Conservation (phyloP, 345 rosid genomes). For the Linum trigynum region DNA sequence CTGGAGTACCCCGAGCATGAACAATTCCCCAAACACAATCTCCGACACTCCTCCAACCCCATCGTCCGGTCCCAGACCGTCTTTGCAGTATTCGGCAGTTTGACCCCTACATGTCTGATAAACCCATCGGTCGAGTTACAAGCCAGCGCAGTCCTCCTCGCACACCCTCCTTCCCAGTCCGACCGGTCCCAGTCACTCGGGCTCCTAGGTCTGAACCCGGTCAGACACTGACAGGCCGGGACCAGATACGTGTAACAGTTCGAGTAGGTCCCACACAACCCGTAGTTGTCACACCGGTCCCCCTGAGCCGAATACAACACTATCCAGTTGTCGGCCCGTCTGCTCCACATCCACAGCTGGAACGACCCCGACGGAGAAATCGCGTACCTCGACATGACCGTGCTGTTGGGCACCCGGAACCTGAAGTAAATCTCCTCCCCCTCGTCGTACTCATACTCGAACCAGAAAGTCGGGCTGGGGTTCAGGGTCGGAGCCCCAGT, state of each 20-base stretch:
- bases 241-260: constrained; percentile 11
- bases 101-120: neutral
- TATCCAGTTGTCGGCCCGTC: constrained; percentile 1
- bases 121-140: neutral
- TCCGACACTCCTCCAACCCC: neutral
- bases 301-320: neutral
- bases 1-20: neutral
- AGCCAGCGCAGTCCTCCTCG: neutral
- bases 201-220: neutral
- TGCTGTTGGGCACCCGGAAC: constrained; percentile 2
- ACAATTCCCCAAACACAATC: neutral
- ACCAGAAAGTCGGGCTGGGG: constrained; percentile 1
- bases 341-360: constrained; percentile 8
- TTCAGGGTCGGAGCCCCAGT: neutral
- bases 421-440: constrained; percentile 7
- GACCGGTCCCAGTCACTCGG: neutral
- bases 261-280: constrained; percentile 15
- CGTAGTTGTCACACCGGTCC: constrained; percentile 15
- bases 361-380: neutral
- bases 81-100: neutral
- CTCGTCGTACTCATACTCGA: constrained; percentile 8
- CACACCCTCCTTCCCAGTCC: neutral
- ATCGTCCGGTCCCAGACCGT: neutral
- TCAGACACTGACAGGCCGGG: neutral
- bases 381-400: constrained; percentile 9